A percentile compares a stretch with the other conserved stretches of the same genome.
Conservation (phyloP, 257 asterid genomes). For the Capsicum pubescens region DNA sequence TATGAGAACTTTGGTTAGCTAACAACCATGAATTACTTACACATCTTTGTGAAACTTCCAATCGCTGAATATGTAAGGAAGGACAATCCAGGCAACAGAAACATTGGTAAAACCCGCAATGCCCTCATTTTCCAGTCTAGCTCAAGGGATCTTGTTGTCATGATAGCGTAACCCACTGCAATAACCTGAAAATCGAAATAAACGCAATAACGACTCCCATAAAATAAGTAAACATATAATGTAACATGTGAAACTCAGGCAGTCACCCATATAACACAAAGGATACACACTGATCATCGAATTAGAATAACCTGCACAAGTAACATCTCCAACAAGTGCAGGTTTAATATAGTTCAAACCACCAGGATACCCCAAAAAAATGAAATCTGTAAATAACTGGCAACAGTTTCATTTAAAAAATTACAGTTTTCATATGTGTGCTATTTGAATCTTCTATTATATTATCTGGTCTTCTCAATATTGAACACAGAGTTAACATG, state of each 20-base stretch:
- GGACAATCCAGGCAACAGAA: slow-evolving; percentile 72
- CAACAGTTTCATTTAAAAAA: background rate
- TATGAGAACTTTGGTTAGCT: background rate
- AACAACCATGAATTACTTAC: slow-evolving; percentile 55
- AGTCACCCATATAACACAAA: background rate
- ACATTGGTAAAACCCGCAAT: slow-evolving; percentile 83
- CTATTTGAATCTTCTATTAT: background rate
- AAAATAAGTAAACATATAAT: background rate
- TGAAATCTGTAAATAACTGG: background rate
- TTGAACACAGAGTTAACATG: background rate
- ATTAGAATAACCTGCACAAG: background rate
- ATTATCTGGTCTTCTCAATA: background rate
- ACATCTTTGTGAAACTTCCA: slow-evolving; percentile 70
- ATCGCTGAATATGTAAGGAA: slow-evolving; percentile 57
- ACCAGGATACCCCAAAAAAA: background rate
- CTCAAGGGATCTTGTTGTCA: slow-evolving; percentile 75
- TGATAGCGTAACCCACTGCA: slow-evolving; percentile 85
- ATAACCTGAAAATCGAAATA: slow-evolving; percentile 53
- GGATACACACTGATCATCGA: background rate
- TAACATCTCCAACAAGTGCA: background rate
- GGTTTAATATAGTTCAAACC: background rate
- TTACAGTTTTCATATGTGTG: background rate
- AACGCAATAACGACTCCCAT: background rate
- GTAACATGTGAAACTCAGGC: background rate
- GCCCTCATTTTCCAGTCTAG: slow-evolving; percentile 94